These are phyloP conservation scores for Termitomyces sp. DNA, from an alignment of 768 basidiomycete genomes.

Conservation along the genomic window DNA sequence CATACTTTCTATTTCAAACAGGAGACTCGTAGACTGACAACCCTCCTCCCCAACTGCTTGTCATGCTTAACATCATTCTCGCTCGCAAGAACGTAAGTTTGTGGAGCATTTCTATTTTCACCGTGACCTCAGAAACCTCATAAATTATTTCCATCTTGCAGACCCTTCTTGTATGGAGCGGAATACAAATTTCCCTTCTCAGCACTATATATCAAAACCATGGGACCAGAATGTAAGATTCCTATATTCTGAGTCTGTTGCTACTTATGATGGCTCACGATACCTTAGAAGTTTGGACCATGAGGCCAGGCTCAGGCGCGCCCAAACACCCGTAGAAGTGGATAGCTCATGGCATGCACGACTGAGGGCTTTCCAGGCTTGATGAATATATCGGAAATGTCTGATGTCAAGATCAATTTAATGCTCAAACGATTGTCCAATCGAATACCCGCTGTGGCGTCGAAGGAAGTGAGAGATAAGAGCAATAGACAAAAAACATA, in stretches of 20 bases:
- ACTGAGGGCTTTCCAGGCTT: background rate
- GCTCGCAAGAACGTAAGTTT: constrained; percentile 24
- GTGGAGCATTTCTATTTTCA: background rate
- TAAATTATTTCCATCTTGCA: constrained; percentile 3
- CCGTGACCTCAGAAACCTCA: background rate
- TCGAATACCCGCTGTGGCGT: background rate
- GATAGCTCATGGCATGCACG: background rate
- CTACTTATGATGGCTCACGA: background rate
- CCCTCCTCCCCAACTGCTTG: background rate
- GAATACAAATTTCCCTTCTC: constrained; percentile 27
- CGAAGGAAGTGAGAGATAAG: background rate
- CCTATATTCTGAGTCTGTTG: background rate
- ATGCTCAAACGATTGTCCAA: too few relatives aligned
- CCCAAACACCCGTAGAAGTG: background rate
- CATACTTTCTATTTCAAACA: background rate
- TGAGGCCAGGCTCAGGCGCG: constrained; percentile 9
- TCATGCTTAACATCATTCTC: constrained; percentile 18
- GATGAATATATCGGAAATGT: background rate
- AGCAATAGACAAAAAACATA: background rate
- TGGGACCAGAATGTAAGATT: constrained; percentile 19
- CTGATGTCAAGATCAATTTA: background rate
- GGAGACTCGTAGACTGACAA: too few relatives aligned
- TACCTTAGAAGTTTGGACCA: constrained; percentile 1
- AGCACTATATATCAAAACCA: constrained; percentile 26
- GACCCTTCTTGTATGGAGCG: constrained; percentile 32